Evolutionary conservation across 768 basidiomycete genomes (phyloP).

Genomic region (Rhodotorula diobovata): DNA sequence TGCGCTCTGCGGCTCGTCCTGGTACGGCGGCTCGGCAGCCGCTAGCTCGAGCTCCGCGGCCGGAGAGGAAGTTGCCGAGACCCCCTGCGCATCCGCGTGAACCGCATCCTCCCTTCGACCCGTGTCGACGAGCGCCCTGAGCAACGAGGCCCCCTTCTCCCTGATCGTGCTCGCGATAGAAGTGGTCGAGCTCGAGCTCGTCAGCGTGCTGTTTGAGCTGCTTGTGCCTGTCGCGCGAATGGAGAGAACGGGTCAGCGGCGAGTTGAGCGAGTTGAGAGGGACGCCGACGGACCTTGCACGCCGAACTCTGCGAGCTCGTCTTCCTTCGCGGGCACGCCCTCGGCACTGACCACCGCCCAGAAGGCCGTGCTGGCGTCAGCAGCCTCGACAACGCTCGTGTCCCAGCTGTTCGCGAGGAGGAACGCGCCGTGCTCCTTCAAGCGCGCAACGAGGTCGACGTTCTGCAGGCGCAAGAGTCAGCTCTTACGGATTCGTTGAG

Average conservation of each 20-base stretch:
- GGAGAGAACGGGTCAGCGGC: no score
- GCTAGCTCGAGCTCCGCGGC: no score
- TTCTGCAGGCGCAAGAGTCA: slow-evolving; percentile 3
- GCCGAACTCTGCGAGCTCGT: slow-evolving; percentile 7
- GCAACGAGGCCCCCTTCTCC: neutral
- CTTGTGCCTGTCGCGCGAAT: neutral
- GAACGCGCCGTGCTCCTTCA: neutral
- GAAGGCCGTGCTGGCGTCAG: neutral
- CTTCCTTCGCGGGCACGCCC: neutral
- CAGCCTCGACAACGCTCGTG: neutral
- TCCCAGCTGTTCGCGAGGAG: neutral
- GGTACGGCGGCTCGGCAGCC: no score
- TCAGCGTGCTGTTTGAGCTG: neutral
- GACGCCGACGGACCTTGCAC: neutral
- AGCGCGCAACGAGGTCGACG: slow-evolving; percentile 6
- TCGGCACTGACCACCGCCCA: slow-evolving; percentile 1
- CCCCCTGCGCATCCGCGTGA: no score
- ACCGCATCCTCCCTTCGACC: neutral
- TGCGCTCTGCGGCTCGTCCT: neutral
- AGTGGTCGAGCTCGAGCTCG: neutral
- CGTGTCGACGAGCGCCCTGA: neutral
- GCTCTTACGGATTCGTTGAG: neutral
- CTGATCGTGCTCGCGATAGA: slow-evolving; percentile 9
- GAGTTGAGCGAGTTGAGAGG: neutral
- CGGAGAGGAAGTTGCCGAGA: neutral